These are phyloP conservation scores for Henningerozyma blattae DNA, from an alignment of 805 yeast genomes.

Conservation along the genomic window DNA sequence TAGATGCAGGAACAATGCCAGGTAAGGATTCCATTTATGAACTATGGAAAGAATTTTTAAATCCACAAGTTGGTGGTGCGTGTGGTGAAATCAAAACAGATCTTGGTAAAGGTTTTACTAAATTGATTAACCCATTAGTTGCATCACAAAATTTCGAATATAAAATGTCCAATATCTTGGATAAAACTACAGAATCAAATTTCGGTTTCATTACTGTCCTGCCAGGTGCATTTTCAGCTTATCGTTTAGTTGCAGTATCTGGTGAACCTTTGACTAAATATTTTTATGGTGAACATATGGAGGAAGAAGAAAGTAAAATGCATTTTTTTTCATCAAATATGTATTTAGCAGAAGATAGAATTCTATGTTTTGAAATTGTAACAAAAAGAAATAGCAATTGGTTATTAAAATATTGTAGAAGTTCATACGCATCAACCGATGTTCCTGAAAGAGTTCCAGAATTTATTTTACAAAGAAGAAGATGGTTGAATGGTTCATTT, in stretches of 20 bases:
- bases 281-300: conserved; percentile 80
- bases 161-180: conserved; percentile 87
- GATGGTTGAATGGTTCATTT: conserved; percentile 96
- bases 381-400: conserved; percentile 67
- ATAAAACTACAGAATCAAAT: conserved; percentile 89
- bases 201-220: conserved; percentile 91
- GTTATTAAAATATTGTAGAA: conserved; percentile 73
- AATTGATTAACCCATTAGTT: conserved; percentile 70
- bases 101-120: conserved; percentile 47
- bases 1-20: conserved; percentile 95
- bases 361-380: conserved; percentile 89
- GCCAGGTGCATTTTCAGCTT: conserved; percentile 96
- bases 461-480: conserved; percentile 79
- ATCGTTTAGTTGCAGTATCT: conserved; percentile 69
- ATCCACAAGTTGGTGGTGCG: conserved; percentile 86
- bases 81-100: conserved; percentile 94
- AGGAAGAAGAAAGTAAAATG: conserved; percentile 45
- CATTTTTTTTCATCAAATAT: conserved; percentile 90
- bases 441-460: conserved; percentile 85
- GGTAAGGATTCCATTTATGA: conserved; percentile 73
- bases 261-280: conserved; percentile 84
- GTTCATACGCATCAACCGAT: conserved; percentile 89
- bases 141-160: conserved; percentile 97
- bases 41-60: conserved; percentile 75
- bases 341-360: conserved; percentile 96